phyloP scores from a whole-genome alignment of 495 filamentous ascomycete genomes.

The Neurospora sp. region DNA sequence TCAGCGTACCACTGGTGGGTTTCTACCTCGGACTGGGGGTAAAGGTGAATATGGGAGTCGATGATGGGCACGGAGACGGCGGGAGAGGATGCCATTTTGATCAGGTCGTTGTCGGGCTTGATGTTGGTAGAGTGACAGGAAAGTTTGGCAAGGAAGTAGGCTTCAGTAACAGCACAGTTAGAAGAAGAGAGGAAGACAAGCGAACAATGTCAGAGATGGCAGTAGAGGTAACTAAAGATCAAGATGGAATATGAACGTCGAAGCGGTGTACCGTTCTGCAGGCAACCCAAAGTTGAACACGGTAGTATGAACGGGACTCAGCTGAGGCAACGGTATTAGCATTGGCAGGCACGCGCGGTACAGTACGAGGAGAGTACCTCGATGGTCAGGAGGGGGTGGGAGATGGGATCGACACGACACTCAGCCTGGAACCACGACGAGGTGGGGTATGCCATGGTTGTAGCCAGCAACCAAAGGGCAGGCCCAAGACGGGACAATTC shows the following conservation, averaged over 20 bases:
- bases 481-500: not conserved
- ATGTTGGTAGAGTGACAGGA: not conserved
- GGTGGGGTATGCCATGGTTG: not conserved
- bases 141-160: not conserved
- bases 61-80: slow-evolving; percentile 40
- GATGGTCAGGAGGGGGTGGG: not conserved
- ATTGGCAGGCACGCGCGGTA: not conserved
- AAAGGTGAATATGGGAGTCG: slow-evolving; percentile 86
- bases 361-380: not conserved
- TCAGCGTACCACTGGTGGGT: slow-evolving; percentile 56
- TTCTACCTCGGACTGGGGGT: slow-evolving; percentile 50
- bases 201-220: not conserved
- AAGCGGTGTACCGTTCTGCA: not conserved
- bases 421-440: not conserved
- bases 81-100: not conserved
- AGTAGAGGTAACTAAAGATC: not conserved
- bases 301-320: not conserved
- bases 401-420: not conserved
- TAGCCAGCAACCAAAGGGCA: not conserved
- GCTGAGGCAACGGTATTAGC: not conserved
- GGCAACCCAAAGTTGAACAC: not conserved
- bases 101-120: not conserved
- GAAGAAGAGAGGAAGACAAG: not conserved
- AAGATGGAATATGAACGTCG: not conserved
- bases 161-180: not conserved